Evolutionary conservation across 1,139 yeast genomes (phyloP), one percentile per base, ranked within the genome.

Genomic region (Saccharomyces hybrid): DNA sequence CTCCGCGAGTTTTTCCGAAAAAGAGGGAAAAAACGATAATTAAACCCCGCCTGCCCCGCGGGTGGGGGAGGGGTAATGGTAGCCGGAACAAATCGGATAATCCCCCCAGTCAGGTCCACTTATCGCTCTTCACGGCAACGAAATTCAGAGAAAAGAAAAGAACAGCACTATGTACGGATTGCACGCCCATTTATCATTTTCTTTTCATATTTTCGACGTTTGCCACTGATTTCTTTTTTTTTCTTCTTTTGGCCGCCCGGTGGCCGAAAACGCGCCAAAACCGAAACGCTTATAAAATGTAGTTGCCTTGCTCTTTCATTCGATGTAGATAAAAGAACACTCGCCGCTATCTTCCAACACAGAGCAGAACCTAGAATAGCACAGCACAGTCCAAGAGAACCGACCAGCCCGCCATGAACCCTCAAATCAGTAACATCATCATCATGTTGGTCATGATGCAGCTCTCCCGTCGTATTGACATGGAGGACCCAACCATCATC

Each of bases 361-460:
- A 38, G 6, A 5, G 13, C 9, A 16, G 25, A 38, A 20, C 0
- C n/a, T 11, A 38, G 13, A 9, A 16, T 5, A 38, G 44, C 11
- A 38, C 6, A 16, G 4, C 38, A 32, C 47, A 32, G 26, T 11
- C 6, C 25, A 49, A 30, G 26, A 30, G 30, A 32, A n/a, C 26
- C 47, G 28, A 3, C 26, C 27, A 25, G 23, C 44, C 46, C 28
- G 51, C 52, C 57, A 82, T 88, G 87, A 88, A 88, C 70, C 95
- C 99, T 52, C 96, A 96, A 64, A 77, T 90, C 62, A 75, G 90
- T 63, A 91, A 93, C 76, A 76, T 93, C 67, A 88, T 79, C 65
- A 76, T 93, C 81, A 91, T 91, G 97, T 86, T 93, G 71, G 86
- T 85, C 78, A 88, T 90, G 90, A 93, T 91, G 97, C 98, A 93